Conservation (phyloP, 2,329 filamentous ascomycete species). For the Chrysoporthe puriensis region DNA sequence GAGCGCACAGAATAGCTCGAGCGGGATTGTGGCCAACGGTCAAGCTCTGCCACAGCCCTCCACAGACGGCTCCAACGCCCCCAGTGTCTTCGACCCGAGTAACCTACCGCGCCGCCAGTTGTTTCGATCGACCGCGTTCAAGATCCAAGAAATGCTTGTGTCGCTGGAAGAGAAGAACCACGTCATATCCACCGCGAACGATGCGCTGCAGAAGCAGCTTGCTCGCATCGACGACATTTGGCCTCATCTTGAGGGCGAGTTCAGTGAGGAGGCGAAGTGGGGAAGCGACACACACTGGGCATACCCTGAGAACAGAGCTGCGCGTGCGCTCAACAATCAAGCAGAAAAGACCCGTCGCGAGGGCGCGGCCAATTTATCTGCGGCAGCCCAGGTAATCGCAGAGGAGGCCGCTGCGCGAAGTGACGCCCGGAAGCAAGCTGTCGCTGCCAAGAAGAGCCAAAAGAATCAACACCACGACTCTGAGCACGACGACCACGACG, state of each 20-base stretch:
- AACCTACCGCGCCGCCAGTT: slow-evolving; percentile 71
- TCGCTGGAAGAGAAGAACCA: slow-evolving; percentile 98
- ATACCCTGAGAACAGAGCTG: slow-evolving; percentile 81
- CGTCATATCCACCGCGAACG: slow-evolving; percentile 89
- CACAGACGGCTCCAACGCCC: slow-evolving; percentile 48
- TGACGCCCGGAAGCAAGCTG: slow-evolving; percentile 81
- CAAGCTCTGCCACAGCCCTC: slow-evolving; percentile 44
- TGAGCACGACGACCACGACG: slow-evolving; percentile 74
- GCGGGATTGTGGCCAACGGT: slow-evolving; percentile 43
- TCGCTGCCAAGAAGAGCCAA: slow-evolving; percentile 74
- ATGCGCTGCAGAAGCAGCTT: slow-evolving; percentile 84
- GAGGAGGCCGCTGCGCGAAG: slow-evolving; percentile 84
- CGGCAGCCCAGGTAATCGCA: slow-evolving; percentile 74
- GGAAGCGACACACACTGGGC: slow-evolving; percentile 95
- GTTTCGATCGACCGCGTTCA: slow-evolving; percentile 76
- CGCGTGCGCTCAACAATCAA: slow-evolving; percentile 60
- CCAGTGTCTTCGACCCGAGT: slow-evolving; percentile 54
- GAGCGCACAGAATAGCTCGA: slow-evolving; percentile 55
- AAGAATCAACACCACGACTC: slow-evolving; percentile 70
- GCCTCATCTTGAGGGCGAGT: slow-evolving; percentile 83
- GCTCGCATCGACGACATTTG: slow-evolving; percentile 84
- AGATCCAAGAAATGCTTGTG: slow-evolving; percentile 82
- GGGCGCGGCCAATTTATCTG: slow-evolving; percentile 76
- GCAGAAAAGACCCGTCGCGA: slow-evolving; percentile 79
- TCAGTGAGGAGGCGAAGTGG: slow-evolving; percentile 92